phyloP scores from a whole-genome alignment of 1,284 basidiomycete genomes.

The Somion occarium region DNA sequence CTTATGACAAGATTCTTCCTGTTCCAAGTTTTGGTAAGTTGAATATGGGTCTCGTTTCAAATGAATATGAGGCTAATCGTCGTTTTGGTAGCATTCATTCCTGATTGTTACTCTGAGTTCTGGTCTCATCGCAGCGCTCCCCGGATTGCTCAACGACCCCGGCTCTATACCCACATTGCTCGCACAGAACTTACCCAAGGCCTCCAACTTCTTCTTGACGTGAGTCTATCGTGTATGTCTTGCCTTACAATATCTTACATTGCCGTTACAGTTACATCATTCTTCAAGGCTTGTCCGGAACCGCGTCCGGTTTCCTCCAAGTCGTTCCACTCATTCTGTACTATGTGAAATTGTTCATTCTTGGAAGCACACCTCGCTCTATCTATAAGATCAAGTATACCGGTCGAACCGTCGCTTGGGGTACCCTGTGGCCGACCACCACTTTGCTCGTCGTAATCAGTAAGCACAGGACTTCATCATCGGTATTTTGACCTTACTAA shows the following conservation, averaged over 20 bases:
- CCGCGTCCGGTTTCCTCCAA: conserved; percentile 79
- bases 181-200: conserved; percentile 73
- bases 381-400: conserved; percentile 77
- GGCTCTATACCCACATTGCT: conserved; percentile 60
- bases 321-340: conserved; percentile 74
- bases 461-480: conserved; percentile 33
- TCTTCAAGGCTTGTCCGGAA: conserved; percentile 69
- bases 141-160: conserved; percentile 58
- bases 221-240: conserved; percentile 35
- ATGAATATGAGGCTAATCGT: not conserved
- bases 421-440: conserved; percentile 76
- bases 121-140: conserved; percentile 73
- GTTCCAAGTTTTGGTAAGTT: conserved; percentile 83
- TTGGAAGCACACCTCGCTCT: conserved; percentile 88
- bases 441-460: conserved; percentile 79
- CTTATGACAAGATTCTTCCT: conserved; percentile 91
- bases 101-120: conserved; percentile 80
- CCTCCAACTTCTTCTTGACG: conserved; percentile 94
- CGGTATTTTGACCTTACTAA: not conserved
- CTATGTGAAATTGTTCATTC: conserved; percentile 80
- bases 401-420: conserved; percentile 70
- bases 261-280: conserved; percentile 48
- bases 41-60: not conserved
- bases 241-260: not conserved
- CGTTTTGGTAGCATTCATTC: conserved; percentile 70